A percentile compares a stretch with the other conserved stretches of the same genome.
phyloP scores from a whole-genome alignment of 805 yeast genomes.

The Candida lessepsii region DNA sequence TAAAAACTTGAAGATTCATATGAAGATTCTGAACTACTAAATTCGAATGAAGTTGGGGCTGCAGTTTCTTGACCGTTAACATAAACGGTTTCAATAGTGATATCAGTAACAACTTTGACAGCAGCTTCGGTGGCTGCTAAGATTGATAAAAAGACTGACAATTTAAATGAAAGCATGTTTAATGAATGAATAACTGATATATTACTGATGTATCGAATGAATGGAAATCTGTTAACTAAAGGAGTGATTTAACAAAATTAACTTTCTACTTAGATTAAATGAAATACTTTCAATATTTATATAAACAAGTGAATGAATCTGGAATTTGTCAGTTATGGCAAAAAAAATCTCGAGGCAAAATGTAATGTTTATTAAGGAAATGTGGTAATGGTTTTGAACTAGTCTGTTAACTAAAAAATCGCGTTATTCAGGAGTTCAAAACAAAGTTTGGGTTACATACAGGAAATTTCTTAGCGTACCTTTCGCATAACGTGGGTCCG shows the following conservation, averaged over 20 bases:
- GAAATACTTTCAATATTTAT: neutral
- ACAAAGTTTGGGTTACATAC: neutral
- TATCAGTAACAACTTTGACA: slow-evolving; percentile 12
- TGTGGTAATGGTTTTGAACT: slow-evolving; percentile 4
- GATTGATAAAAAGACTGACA: slow-evolving; percentile 19
- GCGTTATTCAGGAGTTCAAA: slow-evolving; percentile 6
- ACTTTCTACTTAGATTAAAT: too few relatives aligned
- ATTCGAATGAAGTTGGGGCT: slow-evolving; percentile 1
- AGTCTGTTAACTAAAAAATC: neutral
- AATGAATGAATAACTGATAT: slow-evolving; percentile 6
- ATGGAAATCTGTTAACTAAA: slow-evolving; percentile 1
- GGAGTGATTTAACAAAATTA: slow-evolving; percentile 3
- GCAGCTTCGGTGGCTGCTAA: slow-evolving; percentile 14
- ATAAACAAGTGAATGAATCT: slow-evolving; percentile 3
- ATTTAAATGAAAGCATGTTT: slow-evolving; percentile 12
- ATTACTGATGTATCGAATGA: neutral
- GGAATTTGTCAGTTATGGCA: too few relatives aligned
- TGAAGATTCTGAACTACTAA: neutral
- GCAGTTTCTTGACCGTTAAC: slow-evolving; percentile 6
- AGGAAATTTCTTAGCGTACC: neutral
- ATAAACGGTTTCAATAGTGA: slow-evolving; percentile 17
- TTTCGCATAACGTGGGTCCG: too few relatives aligned
- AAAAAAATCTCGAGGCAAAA: too few relatives aligned
- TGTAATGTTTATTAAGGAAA: slow-evolving; percentile 1
- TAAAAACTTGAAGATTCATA: slow-evolving; percentile 15